A percentile compares a stretch with the other conserved stretches of the same genome.
Evolutionary conservation across 768 basidiomycete genomes (phyloP).

Genomic region (Lactarius tabidus): DNA sequence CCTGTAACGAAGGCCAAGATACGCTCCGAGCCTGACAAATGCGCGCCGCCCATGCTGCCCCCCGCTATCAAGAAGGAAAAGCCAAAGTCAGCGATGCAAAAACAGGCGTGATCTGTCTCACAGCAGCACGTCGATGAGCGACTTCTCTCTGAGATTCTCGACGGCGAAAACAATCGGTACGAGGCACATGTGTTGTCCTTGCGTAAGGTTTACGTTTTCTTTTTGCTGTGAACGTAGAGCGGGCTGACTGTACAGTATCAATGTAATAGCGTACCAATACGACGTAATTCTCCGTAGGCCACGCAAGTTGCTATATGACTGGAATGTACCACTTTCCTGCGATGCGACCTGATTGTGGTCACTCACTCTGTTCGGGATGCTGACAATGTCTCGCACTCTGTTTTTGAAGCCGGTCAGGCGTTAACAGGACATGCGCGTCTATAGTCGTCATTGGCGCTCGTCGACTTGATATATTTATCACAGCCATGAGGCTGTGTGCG

Average conservation of each 20-base stretch:
- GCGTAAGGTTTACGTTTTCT: conserved; percentile 31
- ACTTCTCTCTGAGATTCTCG: conserved; percentile 67
- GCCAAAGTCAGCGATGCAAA: conserved; percentile 70
- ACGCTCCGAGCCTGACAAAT: too few relatives aligned
- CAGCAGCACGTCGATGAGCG: conserved; percentile 82
- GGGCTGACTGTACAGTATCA: not conserved
- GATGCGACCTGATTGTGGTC: too few relatives aligned
- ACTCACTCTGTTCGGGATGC: too few relatives aligned
- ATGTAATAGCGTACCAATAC: too few relatives aligned
- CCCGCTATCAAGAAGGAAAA: conserved; percentile 30
- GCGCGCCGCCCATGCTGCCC: conserved; percentile 1
- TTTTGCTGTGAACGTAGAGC: conserved; percentile 53
- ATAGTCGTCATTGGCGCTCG: not conserved
- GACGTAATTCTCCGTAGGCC: too few relatives aligned
- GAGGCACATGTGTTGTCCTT: conserved; percentile 26
- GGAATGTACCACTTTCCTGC: too few relatives aligned
- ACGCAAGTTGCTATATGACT: too few relatives aligned
- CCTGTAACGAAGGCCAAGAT: conserved; percentile 16
- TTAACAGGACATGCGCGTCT: too few relatives aligned
- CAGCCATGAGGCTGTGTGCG: not conserved
- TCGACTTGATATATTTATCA: not conserved
- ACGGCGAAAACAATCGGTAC: conserved; percentile 70
- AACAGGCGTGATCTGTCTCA: conserved; percentile 69
- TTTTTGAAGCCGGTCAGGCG: too few relatives aligned
- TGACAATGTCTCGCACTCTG: too few relatives aligned